Evolutionary conservation across 2,329 filamentous ascomycete genomes (phyloP).

Genomic region (Venturia effusa): DNA sequence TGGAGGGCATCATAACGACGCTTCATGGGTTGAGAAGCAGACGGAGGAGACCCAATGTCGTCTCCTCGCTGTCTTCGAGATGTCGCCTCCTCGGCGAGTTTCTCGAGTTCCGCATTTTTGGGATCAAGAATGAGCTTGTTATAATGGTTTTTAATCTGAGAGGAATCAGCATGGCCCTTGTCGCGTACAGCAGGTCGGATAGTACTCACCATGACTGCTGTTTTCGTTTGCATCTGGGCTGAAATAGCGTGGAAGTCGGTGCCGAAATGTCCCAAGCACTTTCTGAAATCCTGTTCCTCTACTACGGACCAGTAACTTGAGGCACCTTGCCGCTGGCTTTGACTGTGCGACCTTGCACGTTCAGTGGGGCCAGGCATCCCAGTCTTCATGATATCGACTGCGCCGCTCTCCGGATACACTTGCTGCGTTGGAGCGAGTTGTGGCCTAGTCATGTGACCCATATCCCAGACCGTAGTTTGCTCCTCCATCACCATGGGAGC

Average conservation of each 20-base stretch:
- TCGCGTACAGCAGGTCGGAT: not conserved
- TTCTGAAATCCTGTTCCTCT: constrained; percentile 67
- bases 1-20: constrained; percentile 34
- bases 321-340: constrained; percentile 40
- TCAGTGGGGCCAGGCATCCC: not conserved
- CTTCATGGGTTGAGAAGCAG: constrained; percentile 37
- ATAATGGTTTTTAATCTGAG: constrained; percentile 37
- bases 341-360: constrained; percentile 15
- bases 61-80: constrained; percentile 31
- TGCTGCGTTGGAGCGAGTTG: not conserved
- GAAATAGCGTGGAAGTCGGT: constrained; percentile 71
- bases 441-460: not conserved
- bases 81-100: constrained; percentile 32
- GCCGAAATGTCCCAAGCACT: constrained; percentile 61
- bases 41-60: constrained; percentile 36
- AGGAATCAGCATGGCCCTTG: constrained; percentile 12
- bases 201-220: constrained; percentile 64
- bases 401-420: constrained; percentile 2
- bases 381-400: not conserved
- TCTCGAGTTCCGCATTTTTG: constrained; percentile 29
- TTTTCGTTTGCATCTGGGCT: constrained; percentile 71
- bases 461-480: not conserved
- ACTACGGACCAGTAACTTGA: constrained; percentile 85
- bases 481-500: not conserved
- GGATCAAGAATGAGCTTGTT: constrained; percentile 34